Conservation (phyloP, 306 rosid species). For the Vigna hirtella region DNA sequence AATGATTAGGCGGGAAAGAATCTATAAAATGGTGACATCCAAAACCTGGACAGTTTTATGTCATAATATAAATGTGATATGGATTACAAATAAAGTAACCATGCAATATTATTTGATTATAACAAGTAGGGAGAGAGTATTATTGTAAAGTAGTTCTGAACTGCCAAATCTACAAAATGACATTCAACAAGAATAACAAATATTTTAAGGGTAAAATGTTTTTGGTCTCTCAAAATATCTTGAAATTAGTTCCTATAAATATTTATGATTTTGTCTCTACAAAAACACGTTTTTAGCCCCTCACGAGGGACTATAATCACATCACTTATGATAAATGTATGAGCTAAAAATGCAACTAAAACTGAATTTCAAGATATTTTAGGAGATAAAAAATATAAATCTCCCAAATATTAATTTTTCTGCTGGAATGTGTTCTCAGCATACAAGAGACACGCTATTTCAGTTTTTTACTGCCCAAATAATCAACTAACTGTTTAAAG, state of each 20-base stretch:
- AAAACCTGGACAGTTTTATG: background rate
- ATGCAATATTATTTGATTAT: background rate
- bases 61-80: background rate
- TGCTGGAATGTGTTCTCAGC: background rate
- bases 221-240: no score
- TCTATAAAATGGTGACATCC: slow-evolving; percentile 3
- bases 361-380: background rate
- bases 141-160: background rate
- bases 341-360: background rate
- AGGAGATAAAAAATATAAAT: background rate
- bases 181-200: no score
- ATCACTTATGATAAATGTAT: background rate
- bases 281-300: no score
- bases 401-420: background rate
- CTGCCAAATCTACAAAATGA: background rate
- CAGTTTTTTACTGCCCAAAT: background rate
- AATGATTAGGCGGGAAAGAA: background rate
- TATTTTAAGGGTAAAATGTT: no score
- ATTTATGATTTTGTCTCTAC: no score
- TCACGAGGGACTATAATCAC: background rate
- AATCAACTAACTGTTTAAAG: background rate
- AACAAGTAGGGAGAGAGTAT: background rate
- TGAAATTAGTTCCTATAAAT: no score
- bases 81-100: background rate
- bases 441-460: background rate